Conservation (phyloP, 139 green algal genomes). For the Chlamydomonas sp. region DNA sequence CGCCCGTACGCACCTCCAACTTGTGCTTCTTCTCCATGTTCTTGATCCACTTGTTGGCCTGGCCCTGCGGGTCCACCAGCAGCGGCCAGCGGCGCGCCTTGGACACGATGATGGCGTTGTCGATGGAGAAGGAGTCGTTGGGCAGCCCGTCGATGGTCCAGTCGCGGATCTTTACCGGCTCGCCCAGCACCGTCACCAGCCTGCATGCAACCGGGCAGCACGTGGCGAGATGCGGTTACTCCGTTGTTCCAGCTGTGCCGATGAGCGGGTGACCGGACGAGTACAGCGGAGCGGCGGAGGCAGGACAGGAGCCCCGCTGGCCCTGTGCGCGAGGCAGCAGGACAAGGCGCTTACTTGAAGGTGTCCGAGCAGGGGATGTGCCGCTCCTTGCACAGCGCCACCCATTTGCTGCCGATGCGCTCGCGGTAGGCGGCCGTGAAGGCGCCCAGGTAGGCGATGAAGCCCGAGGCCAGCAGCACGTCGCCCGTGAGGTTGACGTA, state of each 20-base stretch:
- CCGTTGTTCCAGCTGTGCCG: not conserved
- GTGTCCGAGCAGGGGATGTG: slow-evolving; percentile 50
- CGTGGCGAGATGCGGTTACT: not conserved
- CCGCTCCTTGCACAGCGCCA: slow-evolving; percentile 52
- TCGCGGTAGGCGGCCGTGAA: slow-evolving; percentile 77
- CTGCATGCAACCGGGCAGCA: not conserved
- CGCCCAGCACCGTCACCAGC: slow-evolving; percentile 65
- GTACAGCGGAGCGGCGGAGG: not conserved
- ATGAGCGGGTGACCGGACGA: not conserved
- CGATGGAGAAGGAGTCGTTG: slow-evolving; percentile 83
- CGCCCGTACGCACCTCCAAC: slow-evolving; percentile 51
- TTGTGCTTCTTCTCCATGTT: slow-evolving; percentile 73
- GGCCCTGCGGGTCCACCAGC: slow-evolving; percentile 79
- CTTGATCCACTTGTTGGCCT: slow-evolving; percentile 82
- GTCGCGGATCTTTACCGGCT: slow-evolving; percentile 77
- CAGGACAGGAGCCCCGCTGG: not conserved
- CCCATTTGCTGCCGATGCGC: slow-evolving; percentile 52
- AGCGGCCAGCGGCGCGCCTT: slow-evolving; percentile 79
- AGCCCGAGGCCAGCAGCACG: slow-evolving; percentile 69
- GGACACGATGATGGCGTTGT: slow-evolving; percentile 83
- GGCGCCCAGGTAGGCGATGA: slow-evolving; percentile 78
- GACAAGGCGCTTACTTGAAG: slow-evolving; percentile 33
- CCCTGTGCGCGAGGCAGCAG: not conserved
- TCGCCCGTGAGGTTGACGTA: slow-evolving; percentile 79
- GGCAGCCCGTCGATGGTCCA: slow-evolving; percentile 82